Percentiles rank a stretch among this genome's conserved stretches.
These are phyloP conservation scores for Anaeramoeba flamelloides DNA, from an alignment of 78 protist genomes.

Conservation along the genomic window DNA sequence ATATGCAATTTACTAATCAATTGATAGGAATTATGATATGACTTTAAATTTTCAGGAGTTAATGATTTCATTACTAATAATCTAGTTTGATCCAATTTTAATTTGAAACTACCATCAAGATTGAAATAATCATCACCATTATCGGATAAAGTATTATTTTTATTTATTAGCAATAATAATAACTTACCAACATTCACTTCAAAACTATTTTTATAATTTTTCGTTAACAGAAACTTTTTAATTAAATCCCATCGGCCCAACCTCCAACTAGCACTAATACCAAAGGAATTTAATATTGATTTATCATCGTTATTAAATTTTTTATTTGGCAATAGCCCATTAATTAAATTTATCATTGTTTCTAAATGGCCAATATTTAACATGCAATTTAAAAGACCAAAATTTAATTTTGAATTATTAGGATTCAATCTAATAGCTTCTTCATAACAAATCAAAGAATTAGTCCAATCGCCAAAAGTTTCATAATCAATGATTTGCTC, in stretches of 20 bases:
- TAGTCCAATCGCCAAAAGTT: not conserved
- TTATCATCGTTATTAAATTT: too few species aligned
- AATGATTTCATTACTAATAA: not conserved
- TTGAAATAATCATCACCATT: too few species aligned
- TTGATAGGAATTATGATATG: constrained; percentile 42
- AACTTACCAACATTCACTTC: too few species aligned
- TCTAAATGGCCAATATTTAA: constrained; percentile 17
- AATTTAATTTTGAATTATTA: too few species aligned
- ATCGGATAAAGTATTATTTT: too few species aligned
- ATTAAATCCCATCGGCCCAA: constrained; percentile 25
- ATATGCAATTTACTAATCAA: constrained; percentile 35
- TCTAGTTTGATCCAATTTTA: not conserved
- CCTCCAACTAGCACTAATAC: constrained; percentile 34
- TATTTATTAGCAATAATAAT: too few species aligned
- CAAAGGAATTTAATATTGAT: too few species aligned
- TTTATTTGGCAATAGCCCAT: too few species aligned
- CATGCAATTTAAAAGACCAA: constrained; percentile 13
- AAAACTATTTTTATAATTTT: too few species aligned
- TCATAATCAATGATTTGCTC: not conserved
- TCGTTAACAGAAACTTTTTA: not conserved
- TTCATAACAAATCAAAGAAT: not conserved
- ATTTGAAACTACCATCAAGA: too few species aligned
- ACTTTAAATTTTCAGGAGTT: constrained; percentile 33
- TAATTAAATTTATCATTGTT: not conserved
- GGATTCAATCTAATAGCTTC: not conserved